Evolutionary conservation across 1,284 basidiomycete genomes (phyloP), one percentile per base, ranked within the genome.

Genomic region (Marasmius sp.): DNA sequence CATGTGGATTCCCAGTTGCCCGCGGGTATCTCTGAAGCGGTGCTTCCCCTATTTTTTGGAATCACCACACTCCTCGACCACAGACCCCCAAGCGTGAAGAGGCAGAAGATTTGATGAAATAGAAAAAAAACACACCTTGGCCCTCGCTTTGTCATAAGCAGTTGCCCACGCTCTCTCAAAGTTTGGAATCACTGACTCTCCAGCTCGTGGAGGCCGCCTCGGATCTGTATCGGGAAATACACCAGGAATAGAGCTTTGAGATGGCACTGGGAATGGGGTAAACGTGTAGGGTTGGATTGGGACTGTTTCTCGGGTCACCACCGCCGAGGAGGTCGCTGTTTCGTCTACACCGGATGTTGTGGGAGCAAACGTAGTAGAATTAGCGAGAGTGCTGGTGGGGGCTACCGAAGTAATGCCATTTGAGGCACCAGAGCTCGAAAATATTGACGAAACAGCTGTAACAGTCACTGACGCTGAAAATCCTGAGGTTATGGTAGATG

Each of bases 181-280:
- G 45, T 65, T 59, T 11, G 64, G 64, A 16, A 65, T 39, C 14
- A 62, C 56, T 27, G 55, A 34, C 12, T 37, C 59, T 18, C 20
- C 48, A 16, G 61, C 59, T 12, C 49, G 34, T 3, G 64, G 64
- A 34, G 64, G 64, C 14, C 61, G 49, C 1, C 47, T 50, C 45
- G 64, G 64, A 56, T 65, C 64, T n/a, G 64, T 57, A n/a, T 58
- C 38, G 11, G 58, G 61, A 38, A 61, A 65, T 1, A 63, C 20
- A 37, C 52, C 60, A 9, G 64, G 64, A 39, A 65, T 52, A 14
- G 59, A 45, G 27, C n/a, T 39, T 53, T 61, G 58, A 7, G 60
- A 45, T 8, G 63, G 57, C 8, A 22, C 41, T 10, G 64, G 51
- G 52, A 54, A 54, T 36, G 52, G 52, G n/a, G 9, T 18, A 20